These are phyloP conservation scores for Tylopilus sp. DNA, from an alignment of 1,284 basidiomycete genomes.

Conservation along the genomic window DNA sequence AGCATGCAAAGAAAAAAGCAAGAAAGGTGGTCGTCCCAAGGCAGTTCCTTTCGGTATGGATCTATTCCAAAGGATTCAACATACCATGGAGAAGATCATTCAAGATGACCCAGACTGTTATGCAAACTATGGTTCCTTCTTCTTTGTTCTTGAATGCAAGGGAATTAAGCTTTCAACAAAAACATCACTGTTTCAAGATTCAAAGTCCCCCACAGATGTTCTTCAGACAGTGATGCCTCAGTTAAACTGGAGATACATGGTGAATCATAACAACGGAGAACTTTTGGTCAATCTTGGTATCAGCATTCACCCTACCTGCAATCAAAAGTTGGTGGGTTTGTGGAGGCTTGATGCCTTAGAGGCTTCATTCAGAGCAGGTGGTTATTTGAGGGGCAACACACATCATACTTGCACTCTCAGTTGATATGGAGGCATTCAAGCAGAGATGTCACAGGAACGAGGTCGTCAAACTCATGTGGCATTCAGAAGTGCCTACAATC, in stretches of 20 bases:
- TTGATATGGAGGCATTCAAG: slow-evolving; percentile 11
- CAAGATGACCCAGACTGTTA: background rate
- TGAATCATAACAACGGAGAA: background rate
- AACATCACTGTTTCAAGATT: background rate
- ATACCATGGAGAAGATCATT: background rate
- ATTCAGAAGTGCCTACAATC: slow-evolving; percentile 16
- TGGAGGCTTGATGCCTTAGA: slow-evolving; percentile 16
- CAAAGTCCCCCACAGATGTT: background rate
- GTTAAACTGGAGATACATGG: background rate
- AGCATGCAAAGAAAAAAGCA: background rate
- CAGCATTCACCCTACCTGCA: background rate
- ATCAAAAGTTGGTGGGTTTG: background rate
- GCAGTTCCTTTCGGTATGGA: background rate
- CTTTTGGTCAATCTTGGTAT: background rate
- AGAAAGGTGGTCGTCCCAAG: background rate
- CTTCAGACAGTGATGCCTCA: background rate
- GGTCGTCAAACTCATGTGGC: slow-evolving; percentile 5
- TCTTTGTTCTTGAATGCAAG: background rate
- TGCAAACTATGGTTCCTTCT: background rate
- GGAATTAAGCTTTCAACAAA: background rate
- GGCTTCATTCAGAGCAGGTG: slow-evolving; percentile 7
- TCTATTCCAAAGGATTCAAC: background rate
- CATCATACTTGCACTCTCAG: slow-evolving; percentile 11
- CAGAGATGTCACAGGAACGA: slow-evolving; percentile 11
- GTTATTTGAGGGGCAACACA: background rate